Percentiles rank a stretch among this genome's conserved stretches.
Conservation (phyloP, 2,329 filamentous ascomycete genomes). For the Talaromyces albobiverticillius region DNA sequence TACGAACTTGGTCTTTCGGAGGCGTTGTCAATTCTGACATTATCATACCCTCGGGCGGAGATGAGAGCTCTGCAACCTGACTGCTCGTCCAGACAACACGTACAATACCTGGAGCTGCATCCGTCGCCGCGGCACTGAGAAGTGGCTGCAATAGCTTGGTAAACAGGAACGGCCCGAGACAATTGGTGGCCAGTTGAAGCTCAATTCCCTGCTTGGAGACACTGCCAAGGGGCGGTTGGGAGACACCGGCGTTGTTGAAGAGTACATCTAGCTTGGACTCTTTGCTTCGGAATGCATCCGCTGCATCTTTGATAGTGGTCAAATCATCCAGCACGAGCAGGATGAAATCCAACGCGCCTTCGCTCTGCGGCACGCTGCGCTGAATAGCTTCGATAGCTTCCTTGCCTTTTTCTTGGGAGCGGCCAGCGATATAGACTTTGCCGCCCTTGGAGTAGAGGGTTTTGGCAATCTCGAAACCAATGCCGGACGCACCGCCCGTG, state of each 20-base stretch:
- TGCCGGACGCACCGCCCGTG: slow-evolving; percentile 34
- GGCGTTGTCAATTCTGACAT: slow-evolving; percentile 17
- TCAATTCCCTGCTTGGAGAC: slow-evolving; percentile 35
- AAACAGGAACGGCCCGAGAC: slow-evolving; percentile 37
- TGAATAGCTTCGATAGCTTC: slow-evolving; percentile 41
- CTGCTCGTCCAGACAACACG: slow-evolving; percentile 35
- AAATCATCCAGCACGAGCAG: slow-evolving; percentile 44
- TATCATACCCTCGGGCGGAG: slow-evolving; percentile 18
- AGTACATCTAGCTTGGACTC: slow-evolving; percentile 42
- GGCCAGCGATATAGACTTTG: slow-evolving; percentile 54
- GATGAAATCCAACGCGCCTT: slow-evolving; percentile 44
- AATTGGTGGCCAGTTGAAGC: slow-evolving; percentile 36
- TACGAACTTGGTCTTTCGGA: slow-evolving; percentile 16
- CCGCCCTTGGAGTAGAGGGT: slow-evolving; percentile 55
- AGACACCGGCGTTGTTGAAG: slow-evolving; percentile 41
- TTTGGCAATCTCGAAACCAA: slow-evolving; percentile 47
- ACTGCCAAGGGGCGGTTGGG: slow-evolving; percentile 24
- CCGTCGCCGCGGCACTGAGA: slow-evolving; percentile 27
- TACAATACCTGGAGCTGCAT: slow-evolving; percentile 23
- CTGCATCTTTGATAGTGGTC: slow-evolving; percentile 16
- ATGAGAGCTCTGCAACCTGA: slow-evolving; percentile 22
- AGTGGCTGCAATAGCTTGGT: slow-evolving; percentile 30
- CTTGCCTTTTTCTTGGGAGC: slow-evolving; percentile 44
- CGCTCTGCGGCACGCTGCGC: slow-evolving; percentile 31
- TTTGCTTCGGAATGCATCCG: slow-evolving; percentile 29